These are phyloP conservation scores for Dichotomocladium elegans DNA, from an alignment of 371 early-diverging fungal genomes.

Conservation along the genomic window DNA sequence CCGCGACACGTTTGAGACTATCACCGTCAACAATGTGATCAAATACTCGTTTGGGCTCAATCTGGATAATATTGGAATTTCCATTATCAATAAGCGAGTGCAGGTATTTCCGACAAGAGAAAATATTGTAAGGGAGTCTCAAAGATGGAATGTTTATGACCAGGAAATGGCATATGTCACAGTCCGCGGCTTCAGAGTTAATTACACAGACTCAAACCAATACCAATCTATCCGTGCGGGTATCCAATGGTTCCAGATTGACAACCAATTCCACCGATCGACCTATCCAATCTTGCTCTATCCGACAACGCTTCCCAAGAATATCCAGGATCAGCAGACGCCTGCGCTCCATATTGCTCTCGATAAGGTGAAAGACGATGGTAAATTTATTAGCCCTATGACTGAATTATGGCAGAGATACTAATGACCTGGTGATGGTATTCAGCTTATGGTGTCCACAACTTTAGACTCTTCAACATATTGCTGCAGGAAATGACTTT, in stretches of 20 bases:
- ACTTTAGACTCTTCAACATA: slow-evolving; percentile 75
- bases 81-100: slow-evolving; percentile 58
- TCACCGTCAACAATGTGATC: slow-evolving; percentile 35
- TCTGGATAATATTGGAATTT: slow-evolving; percentile 71
- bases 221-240: slow-evolving; percentile 60
- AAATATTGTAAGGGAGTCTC: neutral
- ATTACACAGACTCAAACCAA: slow-evolving; percentile 63
- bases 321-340: slow-evolving; percentile 36
- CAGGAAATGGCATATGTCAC: slow-evolving; percentile 79
- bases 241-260: slow-evolving; percentile 83
- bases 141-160: neutral
- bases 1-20: slow-evolving; percentile 54
- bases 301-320: slow-evolving; percentile 70
- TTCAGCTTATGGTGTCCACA: slow-evolving; percentile 72
- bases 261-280: slow-evolving; percentile 78
- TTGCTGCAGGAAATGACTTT: slow-evolving; percentile 85
- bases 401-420: no score
- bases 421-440: no score
- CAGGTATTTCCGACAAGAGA: slow-evolving; percentile 12
- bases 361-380: slow-evolving; percentile 71
- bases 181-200: slow-evolving; percentile 60
- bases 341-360: slow-evolving; percentile 57
- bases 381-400: no score
- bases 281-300: slow-evolving; percentile 79
- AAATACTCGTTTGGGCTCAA: slow-evolving; percentile 28